Evolutionary conservation across 768 basidiomycete genomes (phyloP).

Genomic region (Psilocybe sp.): DNA sequence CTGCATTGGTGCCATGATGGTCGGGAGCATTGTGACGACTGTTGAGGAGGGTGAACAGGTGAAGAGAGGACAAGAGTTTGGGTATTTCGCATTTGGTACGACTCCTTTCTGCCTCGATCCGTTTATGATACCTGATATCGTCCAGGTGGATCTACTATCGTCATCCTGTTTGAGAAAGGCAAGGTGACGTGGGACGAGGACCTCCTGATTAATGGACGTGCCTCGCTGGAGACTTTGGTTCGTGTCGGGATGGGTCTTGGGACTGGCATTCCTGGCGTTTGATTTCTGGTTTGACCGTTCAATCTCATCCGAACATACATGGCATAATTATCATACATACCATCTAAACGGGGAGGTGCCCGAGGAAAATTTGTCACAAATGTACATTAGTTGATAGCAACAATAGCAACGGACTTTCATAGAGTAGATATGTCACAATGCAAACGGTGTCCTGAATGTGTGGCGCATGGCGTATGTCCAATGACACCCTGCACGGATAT

Average conservation of each 20-base stretch:
- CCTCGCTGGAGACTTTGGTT: conserved; percentile 87
- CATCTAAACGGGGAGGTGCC: no score
- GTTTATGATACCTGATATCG: not conserved
- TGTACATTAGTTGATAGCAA: no score
- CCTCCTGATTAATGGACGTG: conserved; percentile 76
- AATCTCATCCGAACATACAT: not conserved
- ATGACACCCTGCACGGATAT: no score
- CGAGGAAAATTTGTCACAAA: no score
- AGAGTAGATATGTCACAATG: no score
- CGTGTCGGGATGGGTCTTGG: conserved; percentile 89
- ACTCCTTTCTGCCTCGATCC: conserved; percentile 10
- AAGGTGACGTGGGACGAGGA: conserved; percentile 91
- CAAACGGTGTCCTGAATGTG: no score
- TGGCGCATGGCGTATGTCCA: no score
- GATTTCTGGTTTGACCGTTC: not conserved
- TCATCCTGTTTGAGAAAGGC: conserved; percentile 85
- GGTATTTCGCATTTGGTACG: conserved; percentile 93
- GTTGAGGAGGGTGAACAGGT: conserved; percentile 83
- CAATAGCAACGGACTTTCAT: no score
- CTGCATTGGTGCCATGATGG: conserved; percentile 95
- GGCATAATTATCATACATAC: no score
- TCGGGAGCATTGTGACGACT: conserved; percentile 84
- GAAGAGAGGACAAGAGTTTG: conserved; percentile 84
- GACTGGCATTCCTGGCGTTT: not conserved
- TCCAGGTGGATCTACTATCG: conserved; percentile 87